Evolutionary conservation across 306 rosid genomes (phyloP), one percentile per base, ranked within the genome.

Genomic region (Lotus japonicus): DNA sequence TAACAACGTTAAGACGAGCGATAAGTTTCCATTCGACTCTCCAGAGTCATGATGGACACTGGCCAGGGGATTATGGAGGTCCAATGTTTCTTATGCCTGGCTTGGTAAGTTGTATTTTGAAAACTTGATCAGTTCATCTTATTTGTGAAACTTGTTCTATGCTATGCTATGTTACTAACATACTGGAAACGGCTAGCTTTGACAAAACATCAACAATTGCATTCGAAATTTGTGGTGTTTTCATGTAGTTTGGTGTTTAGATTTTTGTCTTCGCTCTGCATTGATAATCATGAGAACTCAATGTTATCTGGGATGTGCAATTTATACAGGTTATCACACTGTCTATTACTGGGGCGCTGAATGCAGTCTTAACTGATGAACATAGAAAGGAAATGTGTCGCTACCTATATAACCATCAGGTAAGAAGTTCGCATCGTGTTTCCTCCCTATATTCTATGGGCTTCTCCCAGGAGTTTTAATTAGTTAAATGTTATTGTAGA

Each of bases 11-110:
- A 41, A 79, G 35, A 83, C 83, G 97, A 66, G 96, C 88, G n/a
- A 7, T 91, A 38, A 71, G 15, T 83, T 91, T 83, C 74, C 55
- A 91, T 66, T 88, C 97, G 49, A 80, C 89, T 16, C 39, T 91
- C 18, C 97, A 91, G 79, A 74, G 87, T 72, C 75, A 69, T 8
- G 92, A 91, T 74, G 97, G 97, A 68, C 97, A 91, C 73, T 91
- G 97, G 97, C 77, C 97, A 0, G 97, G 97, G 42, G 97, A 91
- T 82, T 91, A 91, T 81, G 97, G 89, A 33, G 97, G 97, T 56
- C 97, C 97, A 8, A 91, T 91, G 97, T 91, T 91, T 86, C 94
- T 91, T 49, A 5, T 88, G 80, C 97, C 97, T 58, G 97, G 97
- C 58, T 79, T 91, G 88, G 97, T 91, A 73, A 76, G 76, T 75